Conservation (phyloP, 805 yeast species). For the Ogataea chonburiensis region DNA sequence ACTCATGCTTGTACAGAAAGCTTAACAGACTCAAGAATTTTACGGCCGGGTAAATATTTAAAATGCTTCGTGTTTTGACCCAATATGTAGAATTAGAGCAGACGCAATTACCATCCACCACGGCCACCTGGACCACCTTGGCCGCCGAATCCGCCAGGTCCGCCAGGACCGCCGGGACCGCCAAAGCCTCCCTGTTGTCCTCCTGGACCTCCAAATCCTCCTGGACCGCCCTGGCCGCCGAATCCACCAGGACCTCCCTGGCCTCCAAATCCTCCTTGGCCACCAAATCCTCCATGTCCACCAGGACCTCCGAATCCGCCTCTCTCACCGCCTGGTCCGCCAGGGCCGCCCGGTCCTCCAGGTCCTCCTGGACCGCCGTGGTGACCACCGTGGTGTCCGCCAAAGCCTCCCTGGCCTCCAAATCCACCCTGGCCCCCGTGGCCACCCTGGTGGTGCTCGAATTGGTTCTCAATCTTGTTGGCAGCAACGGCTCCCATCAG, state of each 20-base stretch:
- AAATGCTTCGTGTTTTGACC: not conserved
- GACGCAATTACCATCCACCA: constrained; percentile 7
- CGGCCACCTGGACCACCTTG: constrained; percentile 6
- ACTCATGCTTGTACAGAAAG: constrained; percentile 14
- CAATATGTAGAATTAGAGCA: too few species aligned
- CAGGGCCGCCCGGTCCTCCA: constrained; percentile 16
- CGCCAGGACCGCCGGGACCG: constrained; percentile 5
- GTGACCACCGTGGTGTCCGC: constrained; percentile 17
- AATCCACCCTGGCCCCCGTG: constrained; percentile 14
- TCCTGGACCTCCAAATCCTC: constrained; percentile 17
- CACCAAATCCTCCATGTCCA: constrained; percentile 20
- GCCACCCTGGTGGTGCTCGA: constrained; percentile 28
- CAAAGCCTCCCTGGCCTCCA: constrained; percentile 20
- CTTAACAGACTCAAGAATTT: constrained; percentile 14
- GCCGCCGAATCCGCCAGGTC: constrained; percentile 2
- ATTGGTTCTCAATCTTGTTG: constrained; percentile 44
- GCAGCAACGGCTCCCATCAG: constrained; percentile 55
- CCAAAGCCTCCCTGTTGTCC: constrained; percentile 10
- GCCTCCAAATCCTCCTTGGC: constrained; percentile 20
- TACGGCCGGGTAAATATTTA: constrained; percentile 13
- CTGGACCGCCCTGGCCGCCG: constrained; percentile 3
- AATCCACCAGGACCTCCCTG: constrained; percentile 19
- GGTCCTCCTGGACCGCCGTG: constrained; percentile 13
- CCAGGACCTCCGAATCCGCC: constrained; percentile 3
- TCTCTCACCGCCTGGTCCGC: constrained; percentile 20